phyloP scores from a whole-genome alignment of 495 filamentous ascomycete genomes.

The Penicillium robsamsonii region DNA sequence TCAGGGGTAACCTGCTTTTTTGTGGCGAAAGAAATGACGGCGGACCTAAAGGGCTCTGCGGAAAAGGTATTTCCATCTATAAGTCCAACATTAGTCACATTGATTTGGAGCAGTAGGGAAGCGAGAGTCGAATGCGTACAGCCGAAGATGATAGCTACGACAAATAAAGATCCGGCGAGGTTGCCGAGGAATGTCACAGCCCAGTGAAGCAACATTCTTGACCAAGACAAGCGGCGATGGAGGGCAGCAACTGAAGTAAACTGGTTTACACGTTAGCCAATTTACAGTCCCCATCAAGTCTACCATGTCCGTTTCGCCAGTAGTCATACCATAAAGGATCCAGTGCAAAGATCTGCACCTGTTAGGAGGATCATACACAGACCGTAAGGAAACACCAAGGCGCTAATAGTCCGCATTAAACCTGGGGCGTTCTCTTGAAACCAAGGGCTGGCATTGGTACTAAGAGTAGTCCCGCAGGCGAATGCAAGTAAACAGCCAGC shows the following conservation, averaged over 20 bases:
- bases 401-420: conserved; percentile 54
- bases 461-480: conserved; percentile 51
- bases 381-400: conserved; percentile 58
- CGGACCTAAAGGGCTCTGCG: conserved; percentile 46
- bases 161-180: conserved; percentile 57
- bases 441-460: conserved; percentile 56
- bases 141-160: conserved; percentile 57
- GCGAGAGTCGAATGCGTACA: conserved; percentile 35
- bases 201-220: conserved; percentile 54
- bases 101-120: neutral
- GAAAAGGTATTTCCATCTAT: conserved; percentile 57
- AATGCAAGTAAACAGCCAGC: conserved; percentile 54
- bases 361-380: conserved; percentile 60
- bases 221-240: conserved; percentile 49
- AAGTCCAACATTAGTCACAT: neutral
- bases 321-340: conserved; percentile 53
- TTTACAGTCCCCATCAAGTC: neutral
- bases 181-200: conserved; percentile 59
- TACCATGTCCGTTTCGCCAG: neutral
- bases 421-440: conserved; percentile 59
- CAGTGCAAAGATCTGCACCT: conserved; percentile 58
- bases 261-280: conserved; percentile 22
- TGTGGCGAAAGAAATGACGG: conserved; percentile 51
- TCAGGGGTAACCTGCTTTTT: conserved; percentile 55
- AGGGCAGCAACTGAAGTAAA: conserved; percentile 55